phyloP scores from a whole-genome alignment of 2,329 filamentous ascomycete species.

The Hymenoscyphus albidus region DNA sequence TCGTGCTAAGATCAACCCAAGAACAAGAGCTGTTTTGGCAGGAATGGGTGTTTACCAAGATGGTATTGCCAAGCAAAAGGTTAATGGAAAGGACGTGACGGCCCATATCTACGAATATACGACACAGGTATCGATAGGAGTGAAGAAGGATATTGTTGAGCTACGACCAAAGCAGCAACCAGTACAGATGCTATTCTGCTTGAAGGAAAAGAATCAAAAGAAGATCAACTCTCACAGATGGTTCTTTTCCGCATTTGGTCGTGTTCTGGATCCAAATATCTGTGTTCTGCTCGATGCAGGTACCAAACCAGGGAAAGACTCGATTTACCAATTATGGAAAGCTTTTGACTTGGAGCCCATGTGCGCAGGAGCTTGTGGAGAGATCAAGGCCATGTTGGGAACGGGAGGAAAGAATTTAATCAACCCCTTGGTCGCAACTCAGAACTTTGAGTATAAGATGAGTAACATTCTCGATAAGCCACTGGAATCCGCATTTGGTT shows the following conservation, averaged over 20 bases:
- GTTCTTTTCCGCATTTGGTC: constrained; percentile 98
- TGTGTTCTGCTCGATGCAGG: constrained; percentile 95
- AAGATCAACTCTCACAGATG: constrained; percentile 99
- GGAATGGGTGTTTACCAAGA: constrained; percentile 97
- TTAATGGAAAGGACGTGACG: constrained; percentile 93
- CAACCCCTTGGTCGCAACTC: constrained; percentile 90
- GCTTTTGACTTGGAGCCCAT: constrained; percentile 96
- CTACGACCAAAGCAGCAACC: constrained; percentile 83
- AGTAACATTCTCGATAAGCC: constrained; percentile 99
- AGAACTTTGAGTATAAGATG: constrained; percentile 99
- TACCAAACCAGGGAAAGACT: constrained; percentile 88
- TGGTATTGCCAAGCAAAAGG: constrained; percentile 96
- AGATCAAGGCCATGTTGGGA: constrained; percentile 97
- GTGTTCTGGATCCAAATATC: constrained; percentile 89
- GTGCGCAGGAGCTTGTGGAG: constrained; percentile 95
- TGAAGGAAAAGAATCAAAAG: constrained; percentile 99
- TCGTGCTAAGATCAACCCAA: constrained; percentile 91
- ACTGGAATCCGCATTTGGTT: constrained; percentile 93
- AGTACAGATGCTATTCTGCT: constrained; percentile 93
- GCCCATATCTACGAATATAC: constrained; percentile 98
- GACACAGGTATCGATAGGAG: constrained; percentile 77
- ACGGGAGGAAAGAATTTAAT: constrained; percentile 79
- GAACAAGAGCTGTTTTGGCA: constrained; percentile 84
- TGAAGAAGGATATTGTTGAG: constrained; percentile 85
- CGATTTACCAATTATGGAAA: constrained; percentile 98